Evolutionary conservation across 495 filamentous ascomycete species (phyloP), one percentile per base, ranked within the genome.

Genomic region (Trichoderma erinaceum): DNA sequence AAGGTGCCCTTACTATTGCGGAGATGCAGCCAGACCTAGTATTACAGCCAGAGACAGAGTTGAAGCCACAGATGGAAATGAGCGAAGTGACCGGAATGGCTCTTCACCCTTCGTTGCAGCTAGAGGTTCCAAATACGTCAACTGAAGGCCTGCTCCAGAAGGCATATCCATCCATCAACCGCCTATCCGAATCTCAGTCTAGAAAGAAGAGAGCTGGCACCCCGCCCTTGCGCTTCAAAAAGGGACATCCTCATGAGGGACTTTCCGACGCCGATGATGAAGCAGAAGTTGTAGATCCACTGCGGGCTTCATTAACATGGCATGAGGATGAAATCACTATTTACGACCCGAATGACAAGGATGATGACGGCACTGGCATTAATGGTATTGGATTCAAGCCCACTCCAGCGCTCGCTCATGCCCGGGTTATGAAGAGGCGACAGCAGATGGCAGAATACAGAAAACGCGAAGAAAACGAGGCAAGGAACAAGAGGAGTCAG

Each of bases 361-460:
- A 84, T 67, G 90, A 92, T 70, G 90, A 92, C 76, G 90, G 90
- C 32, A 90, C 90, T 44, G 90, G 90, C 46, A 91, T 92, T 70
- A 92, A 96, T 76, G 94, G 94, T 16, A 89, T 98, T 73, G 94
- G 93, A 1, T 97, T 96, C 77, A 89, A 87, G 70, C 94, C 94
- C 0, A 97, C 92, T 11, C 84, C 93, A 21, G 90, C 90, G 41
- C 87, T 93, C 41, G 93, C 92, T 1, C 88, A 91, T 75, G 87
- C 87, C 32, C 82, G 94, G 67, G 82, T 85, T 8, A 86, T 92
- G 75, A 90, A 87, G 75, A 83, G 93, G 69, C 84, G 86, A 72
- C 88, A 90, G 77, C 94, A 98, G 77, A 82, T 98, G 61, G 84
- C 86, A 64, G 92, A 96, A 64, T 98, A 94, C 83, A 87, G 85